Evolutionary conservation across 2,329 filamentous ascomycete genomes (phyloP), one percentile per base, ranked within the genome.

Genomic region (Pseudocercospora fijiensis): DNA sequence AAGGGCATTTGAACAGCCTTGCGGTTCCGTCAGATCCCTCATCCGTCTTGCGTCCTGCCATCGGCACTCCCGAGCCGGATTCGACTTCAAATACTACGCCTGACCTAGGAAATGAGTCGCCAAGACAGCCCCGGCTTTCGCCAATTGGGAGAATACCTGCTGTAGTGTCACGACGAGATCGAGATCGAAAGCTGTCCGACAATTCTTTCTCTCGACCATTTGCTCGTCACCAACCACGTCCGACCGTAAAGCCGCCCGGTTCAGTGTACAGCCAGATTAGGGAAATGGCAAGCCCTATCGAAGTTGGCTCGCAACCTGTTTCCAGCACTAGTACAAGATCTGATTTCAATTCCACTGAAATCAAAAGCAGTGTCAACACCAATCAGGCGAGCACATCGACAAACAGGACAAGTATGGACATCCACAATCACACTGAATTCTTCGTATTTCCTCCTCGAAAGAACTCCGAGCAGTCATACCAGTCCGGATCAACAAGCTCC

Each of bases 131-230:
- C 24, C 66, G 92, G 61, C 80, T 96, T 18, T 86, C 88, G 27
- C 91, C 94, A 69, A 88, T 96, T 53, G 93, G 92, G 8, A 86
- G 93, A 16, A 96, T 96, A 58, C 93, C 93, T 8, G 88, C 87
- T 71, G 91, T 96, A 3, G 82, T 94, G 28, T 91, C 86, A 52
- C 87, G 84, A 57, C 79, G 81, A 55, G 83, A 84, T 53, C 84
- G 88, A 59, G 81, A 87, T 37, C 85, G 89, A 66, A 85, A 85
- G 55, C 85, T 86, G 1, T 88, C 90, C 0, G 85, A 90, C 1
- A 88, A 87, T 73, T 96, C 91, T 30, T 96, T 96, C 75, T 96
- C 93, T 2, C 83, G 92, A 8, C 92, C 93, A 0, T 96, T 96
- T 74, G 78, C 73, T 3, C 78, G 81, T 16, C 76, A 78, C 3